These are phyloP conservation scores for Tieghemostelium lacteum DNA, from an alignment of 78 protist genomes.

Conservation along the genomic window DNA sequence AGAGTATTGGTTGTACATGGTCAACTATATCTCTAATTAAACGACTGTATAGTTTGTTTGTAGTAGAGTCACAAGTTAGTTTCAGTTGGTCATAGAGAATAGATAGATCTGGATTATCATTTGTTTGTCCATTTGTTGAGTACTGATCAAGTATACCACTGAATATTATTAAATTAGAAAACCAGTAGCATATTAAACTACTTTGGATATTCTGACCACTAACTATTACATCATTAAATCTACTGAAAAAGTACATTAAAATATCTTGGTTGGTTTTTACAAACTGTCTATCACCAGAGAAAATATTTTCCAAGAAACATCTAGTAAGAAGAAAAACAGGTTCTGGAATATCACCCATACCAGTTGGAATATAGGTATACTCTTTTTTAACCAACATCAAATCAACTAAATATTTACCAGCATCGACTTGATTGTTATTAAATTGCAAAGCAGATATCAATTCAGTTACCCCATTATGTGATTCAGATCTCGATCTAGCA, in stretches of 20 bases:
- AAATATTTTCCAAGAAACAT: constrained; percentile 33
- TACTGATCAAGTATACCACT: constrained; percentile 5
- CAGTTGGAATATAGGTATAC: background rate
- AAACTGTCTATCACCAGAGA: background rate
- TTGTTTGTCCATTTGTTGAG: background rate
- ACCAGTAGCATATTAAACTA: constrained; percentile 28
- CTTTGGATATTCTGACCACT: constrained; percentile 9
- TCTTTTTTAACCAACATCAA: background rate
- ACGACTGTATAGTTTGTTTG: constrained; percentile 16
- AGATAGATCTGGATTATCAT: background rate
- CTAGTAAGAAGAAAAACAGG: constrained; percentile 35
- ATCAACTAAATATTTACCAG: constrained; percentile 57
- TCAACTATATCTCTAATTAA: constrained; percentile 26
- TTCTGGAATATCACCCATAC: constrained; percentile 32
- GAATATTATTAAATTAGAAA: constrained; percentile 21
- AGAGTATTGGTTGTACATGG: constrained; percentile 43
- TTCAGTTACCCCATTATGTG: background rate
- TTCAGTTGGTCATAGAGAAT: background rate
- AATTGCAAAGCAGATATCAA: constrained; percentile 31
- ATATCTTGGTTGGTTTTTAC: constrained; percentile 22
- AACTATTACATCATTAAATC: background rate
- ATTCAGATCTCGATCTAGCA: background rate
- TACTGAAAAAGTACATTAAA: constrained; percentile 21
- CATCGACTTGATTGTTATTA: constrained; percentile 52
- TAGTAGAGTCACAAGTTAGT: constrained; percentile 3